A percentile compares a stretch with the other conserved stretches of the same genome.
Conservation (phyloP, 257 asterid species). For the Primulina tabacum region DNA sequence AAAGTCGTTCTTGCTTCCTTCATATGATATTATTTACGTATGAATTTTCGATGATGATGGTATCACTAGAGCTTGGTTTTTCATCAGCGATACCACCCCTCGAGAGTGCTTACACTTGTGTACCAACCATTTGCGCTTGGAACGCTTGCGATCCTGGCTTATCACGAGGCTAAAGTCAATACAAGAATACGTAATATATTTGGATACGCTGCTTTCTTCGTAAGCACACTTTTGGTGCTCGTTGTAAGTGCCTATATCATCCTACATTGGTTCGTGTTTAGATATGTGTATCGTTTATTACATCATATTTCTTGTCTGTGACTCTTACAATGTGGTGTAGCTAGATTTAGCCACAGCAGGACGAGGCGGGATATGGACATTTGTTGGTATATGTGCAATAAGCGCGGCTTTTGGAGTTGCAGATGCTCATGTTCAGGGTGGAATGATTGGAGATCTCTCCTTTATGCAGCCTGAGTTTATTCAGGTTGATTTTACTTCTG, state of each 20-base stretch:
- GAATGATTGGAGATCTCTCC: constrained; percentile 53
- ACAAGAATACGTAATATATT: constrained; percentile 40
- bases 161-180: constrained; percentile 41
- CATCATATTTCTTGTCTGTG: too few relatives aligned
- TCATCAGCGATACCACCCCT: constrained; percentile 38
- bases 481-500: constrained; percentile 30
- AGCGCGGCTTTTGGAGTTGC: constrained; percentile 50
- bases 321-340: constrained; percentile 6
- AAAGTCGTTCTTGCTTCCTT: too few relatives aligned
- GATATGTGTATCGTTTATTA: not conserved
- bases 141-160: constrained; percentile 38
- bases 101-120: constrained; percentile 51
- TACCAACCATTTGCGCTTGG: constrained; percentile 54
- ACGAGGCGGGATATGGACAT: constrained; percentile 39
- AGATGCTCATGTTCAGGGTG: constrained; percentile 55
- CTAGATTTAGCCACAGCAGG: constrained; percentile 48
- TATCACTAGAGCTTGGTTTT: not conserved
- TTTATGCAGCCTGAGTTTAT: constrained; percentile 41
- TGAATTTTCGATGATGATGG: too few relatives aligned
- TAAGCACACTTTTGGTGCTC: constrained; percentile 37
- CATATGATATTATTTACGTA: too few relatives aligned
- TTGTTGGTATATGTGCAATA: constrained; percentile 33
- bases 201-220: constrained; percentile 40
- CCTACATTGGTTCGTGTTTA: not conserved
- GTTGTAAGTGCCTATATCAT: constrained; percentile 31